These are phyloP conservation scores for Phialemoniopsis sp. DNA, from an alignment of 2,329 filamentous ascomycete species.

Conservation along the genomic window DNA sequence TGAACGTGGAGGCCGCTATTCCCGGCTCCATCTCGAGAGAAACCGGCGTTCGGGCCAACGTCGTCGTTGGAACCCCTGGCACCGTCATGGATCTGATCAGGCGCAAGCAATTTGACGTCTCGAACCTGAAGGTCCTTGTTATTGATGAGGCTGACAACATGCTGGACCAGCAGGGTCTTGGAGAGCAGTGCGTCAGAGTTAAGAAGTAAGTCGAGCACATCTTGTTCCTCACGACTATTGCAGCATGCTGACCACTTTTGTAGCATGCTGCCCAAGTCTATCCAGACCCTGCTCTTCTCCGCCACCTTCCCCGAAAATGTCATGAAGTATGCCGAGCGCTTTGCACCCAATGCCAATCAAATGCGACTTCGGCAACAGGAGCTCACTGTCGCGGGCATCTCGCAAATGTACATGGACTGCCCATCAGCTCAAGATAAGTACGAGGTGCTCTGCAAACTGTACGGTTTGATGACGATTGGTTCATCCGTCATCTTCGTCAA, in stretches of 20 bases:
- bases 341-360: constrained; percentile 80
- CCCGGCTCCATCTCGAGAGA: constrained; percentile 71
- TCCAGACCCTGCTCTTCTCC: constrained; percentile 94
- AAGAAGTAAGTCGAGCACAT: constrained; percentile 62
- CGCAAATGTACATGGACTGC: constrained; percentile 96
- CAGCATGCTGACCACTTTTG: constrained; percentile 4
- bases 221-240: not conserved
- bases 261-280: constrained; percentile 66
- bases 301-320: constrained; percentile 89
- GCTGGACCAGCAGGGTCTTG: constrained; percentile 91
- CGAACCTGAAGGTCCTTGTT: constrained; percentile 74
- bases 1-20: constrained; percentile 78
- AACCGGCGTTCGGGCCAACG: constrained; percentile 65
- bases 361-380: constrained; percentile 87
- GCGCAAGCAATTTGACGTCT: constrained; percentile 68
- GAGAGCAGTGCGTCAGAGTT: constrained; percentile 90
- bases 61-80: constrained; percentile 90
- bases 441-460: constrained; percentile 82
- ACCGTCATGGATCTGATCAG: constrained; percentile 87
- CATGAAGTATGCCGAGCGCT: constrained; percentile 75
- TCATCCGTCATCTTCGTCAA: constrained; percentile 98
- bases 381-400: constrained; percentile 93
- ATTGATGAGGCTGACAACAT: constrained; percentile 99
- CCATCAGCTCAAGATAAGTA: constrained; percentile 80
- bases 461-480: constrained; percentile 92